phyloP scores from a whole-genome alignment of 306 rosid genomes.

The Abrus pulchellus region DNA sequence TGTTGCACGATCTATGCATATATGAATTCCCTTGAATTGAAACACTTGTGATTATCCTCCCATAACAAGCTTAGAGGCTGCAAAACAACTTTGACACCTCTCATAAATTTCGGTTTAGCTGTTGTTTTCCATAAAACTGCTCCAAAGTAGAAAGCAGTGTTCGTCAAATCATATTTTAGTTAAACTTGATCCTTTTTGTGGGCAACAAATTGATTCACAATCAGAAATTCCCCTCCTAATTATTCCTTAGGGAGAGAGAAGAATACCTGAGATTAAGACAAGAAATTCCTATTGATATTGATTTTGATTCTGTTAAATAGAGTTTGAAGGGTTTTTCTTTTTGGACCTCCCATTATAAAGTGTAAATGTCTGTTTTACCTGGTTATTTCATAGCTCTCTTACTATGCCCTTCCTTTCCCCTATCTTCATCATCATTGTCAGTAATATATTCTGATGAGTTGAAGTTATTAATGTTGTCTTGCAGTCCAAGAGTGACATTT shows the following conservation, averaged over 20 bases:
- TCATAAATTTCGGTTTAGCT: background rate
- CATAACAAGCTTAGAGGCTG: background rate
- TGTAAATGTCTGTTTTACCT: background rate
- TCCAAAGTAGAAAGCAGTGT: background rate
- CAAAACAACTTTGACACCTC: background rate
- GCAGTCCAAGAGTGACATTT: slow-evolving; percentile 78
- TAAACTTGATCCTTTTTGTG: background rate
- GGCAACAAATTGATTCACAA: background rate
- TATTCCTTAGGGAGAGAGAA: background rate
- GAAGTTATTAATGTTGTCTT: slow-evolving; percentile 40
- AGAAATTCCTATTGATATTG: background rate
- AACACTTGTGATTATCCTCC: slow-evolving; percentile 1
- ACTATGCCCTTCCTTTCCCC: background rate
- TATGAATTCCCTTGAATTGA: background rate
- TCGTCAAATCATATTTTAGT: background rate
- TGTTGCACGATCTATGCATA: background rate
- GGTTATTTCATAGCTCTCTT: slow-evolving; percentile 5
- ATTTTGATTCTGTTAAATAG: background rate
- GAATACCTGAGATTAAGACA: background rate
- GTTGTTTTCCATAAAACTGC: slow-evolving; percentile 12
- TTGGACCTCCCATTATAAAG: background rate
- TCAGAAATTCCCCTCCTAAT: background rate
- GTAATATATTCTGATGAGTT: slow-evolving; percentile 23
- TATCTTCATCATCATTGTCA: background rate
- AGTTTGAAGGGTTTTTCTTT: background rate